Conservation (phyloP, 1,139 yeast species). For the Magnusiomyces ingens region DNA sequence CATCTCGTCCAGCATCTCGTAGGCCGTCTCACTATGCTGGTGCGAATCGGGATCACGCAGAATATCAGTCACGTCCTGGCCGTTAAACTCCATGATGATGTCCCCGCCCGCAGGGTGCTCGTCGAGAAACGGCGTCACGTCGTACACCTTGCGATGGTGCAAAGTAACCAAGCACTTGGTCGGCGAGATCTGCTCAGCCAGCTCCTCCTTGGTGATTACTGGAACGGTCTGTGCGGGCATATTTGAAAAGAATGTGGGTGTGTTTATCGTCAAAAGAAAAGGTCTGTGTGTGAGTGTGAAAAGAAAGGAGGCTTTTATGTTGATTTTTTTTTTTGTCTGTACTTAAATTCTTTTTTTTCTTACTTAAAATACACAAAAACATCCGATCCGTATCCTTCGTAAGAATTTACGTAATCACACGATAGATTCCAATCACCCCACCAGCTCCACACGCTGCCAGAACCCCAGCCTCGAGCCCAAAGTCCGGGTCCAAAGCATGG, state of each 20-base stretch:
- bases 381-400: no score
- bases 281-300: background rate
- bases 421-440: no score
- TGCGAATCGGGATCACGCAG: constrained; percentile 66
- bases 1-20: constrained; percentile 80
- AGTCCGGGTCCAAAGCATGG: no score
- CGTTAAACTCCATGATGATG: constrained; percentile 66
- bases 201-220: constrained; percentile 38
- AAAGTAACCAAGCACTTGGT: constrained; percentile 67
- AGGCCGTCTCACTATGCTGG: constrained; percentile 78
- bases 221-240: constrained; percentile 31
- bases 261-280: background rate
- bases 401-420: no score
- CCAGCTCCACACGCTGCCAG: no score
- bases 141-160: constrained; percentile 75
- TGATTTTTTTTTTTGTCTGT: background rate
- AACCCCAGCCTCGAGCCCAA: no score
- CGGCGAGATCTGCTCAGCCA: constrained; percentile 44
- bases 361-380: no score
- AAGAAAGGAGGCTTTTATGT: background rate
- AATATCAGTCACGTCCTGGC: constrained; percentile 73
- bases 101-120: constrained; percentile 95
- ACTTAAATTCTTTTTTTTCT: background rate
- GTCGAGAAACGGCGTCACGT: constrained; percentile 74
- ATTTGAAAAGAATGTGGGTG: constrained; percentile 1